Evolutionary conservation across 2,329 filamentous ascomycete genomes (phyloP), one percentile per base, ranked within the genome.

Genomic region (Fonsecaea monophora): DNA sequence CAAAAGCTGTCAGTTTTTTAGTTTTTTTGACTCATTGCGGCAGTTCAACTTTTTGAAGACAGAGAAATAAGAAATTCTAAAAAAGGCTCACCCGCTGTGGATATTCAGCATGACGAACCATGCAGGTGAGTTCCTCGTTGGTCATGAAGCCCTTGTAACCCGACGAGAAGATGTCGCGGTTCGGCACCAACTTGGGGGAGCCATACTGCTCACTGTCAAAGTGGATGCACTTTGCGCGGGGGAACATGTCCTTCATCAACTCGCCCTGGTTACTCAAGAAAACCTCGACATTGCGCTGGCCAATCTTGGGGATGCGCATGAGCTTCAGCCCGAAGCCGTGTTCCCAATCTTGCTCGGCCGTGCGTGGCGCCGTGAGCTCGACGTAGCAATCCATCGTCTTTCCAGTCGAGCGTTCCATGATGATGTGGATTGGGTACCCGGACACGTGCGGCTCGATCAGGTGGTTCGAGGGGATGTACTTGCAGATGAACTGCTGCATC

Each of bases 401-500:
- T 18, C 82, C 83, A n/a, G 83, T 85, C 25, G 82, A 80, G 25
- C 84, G 82, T 68, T 86, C 84, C 84, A 86, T 86, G 65, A 86
- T 83, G 68, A 86, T 84, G 70, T 86, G 84, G n/a, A 85, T 77
- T 0, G 83, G 77, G 53, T 77, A 81, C 34, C 82, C 83, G n/a
- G 66, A 54, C 30, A 65, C 38, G 57, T 70, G 67, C 35, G 66
- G 58, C 30, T 62, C 64, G 60, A 71, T 63, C 53, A 72, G 32
- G 18, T 76, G 68, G 4, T 75, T 71, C 4, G 76, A 70, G 15
- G 77, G 76, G 40, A 81, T 78, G 68, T 78, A 77, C 53, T 78
- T 79, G 62, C 81, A 82, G 54, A 83, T 76, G 70, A 83, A 81
- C 59, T 82, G 80, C 18, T 78, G 71, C 38, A 86, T 79, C 69